Percentiles rank a stretch among this genome's conserved stretches.
These are phyloP conservation scores for Ploettnerulaceae sp. DNA, from an alignment of 2,329 filamentous ascomycete species.

Conservation along the genomic window DNA sequence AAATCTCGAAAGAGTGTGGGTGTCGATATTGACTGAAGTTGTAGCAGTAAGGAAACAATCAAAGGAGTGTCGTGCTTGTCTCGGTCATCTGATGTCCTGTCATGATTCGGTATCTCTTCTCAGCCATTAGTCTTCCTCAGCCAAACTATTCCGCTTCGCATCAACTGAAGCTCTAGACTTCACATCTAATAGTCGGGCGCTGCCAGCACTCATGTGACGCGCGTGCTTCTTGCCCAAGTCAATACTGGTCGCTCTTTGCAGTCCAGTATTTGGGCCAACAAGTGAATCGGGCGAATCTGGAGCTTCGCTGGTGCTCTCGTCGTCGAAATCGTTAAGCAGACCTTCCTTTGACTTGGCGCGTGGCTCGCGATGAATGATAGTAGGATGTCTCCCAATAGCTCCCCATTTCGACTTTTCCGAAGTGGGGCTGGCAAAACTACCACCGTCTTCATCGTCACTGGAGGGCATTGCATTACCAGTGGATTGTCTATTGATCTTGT, in stretches of 20 bases:
- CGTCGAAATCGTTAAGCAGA: conserved; percentile 36
- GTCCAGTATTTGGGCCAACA: conserved; percentile 9
- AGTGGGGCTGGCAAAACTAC: conserved; percentile 32
- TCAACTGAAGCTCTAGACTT: conserved; percentile 51
- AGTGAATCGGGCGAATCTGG: conserved; percentile 14
- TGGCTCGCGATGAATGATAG: conserved; percentile 58
- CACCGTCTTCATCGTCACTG: conserved; percentile 54
- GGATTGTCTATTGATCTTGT: conserved; percentile 38
- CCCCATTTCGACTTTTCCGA: conserved; percentile 33
- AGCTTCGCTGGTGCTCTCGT: conserved; percentile 24
- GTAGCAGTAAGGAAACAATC: conserved; percentile 26
- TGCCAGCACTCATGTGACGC: conserved; percentile 71
- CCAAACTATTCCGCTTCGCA: conserved; percentile 21
- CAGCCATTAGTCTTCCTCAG: conserved; percentile 10
- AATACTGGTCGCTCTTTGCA: conserved; percentile 67
- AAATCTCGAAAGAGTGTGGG: conserved; percentile 33
- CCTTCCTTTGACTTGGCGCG: conserved; percentile 56
- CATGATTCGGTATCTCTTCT: neutral
- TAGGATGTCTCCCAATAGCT: conserved; percentile 45
- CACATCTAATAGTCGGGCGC: conserved; percentile 68
- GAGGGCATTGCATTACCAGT: conserved; percentile 46
- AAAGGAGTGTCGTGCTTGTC: conserved; percentile 33
- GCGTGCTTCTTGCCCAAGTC: conserved; percentile 57
- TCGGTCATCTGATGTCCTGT: conserved; percentile 15
- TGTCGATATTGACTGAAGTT: conserved; percentile 27